These are phyloP conservation scores for Pseudogymnoascus verrucosus DNA, from an alignment of 2,329 filamentous ascomycete genomes.

Conservation along the genomic window DNA sequence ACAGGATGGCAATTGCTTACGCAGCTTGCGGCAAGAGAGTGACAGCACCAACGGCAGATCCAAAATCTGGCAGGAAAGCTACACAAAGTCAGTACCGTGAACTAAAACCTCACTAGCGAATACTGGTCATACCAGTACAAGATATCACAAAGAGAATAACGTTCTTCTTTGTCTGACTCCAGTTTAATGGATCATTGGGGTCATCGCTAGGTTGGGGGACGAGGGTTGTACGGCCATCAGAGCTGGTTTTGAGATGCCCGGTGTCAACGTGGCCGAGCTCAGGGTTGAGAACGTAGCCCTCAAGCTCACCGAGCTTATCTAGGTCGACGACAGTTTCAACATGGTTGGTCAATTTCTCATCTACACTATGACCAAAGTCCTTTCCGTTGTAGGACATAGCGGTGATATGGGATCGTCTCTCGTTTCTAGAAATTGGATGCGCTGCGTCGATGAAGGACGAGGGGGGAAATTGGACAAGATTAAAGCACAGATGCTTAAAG, in stretches of 20 bases:
- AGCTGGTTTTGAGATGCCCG: constrained; percentile 45
- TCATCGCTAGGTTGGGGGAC: constrained; percentile 36
- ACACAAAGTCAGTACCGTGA: neutral
- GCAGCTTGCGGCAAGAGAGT: neutral
- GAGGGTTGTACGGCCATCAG: constrained; percentile 32
- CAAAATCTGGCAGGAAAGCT: constrained; percentile 13
- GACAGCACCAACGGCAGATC: constrained; percentile 8
- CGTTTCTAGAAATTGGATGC: neutral
- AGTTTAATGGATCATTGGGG: constrained; percentile 40
- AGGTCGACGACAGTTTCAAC: constrained; percentile 6
- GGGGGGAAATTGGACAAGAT: neutral
- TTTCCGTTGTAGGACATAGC: neutral
- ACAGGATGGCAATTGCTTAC: constrained; percentile 22
- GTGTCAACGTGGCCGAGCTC: neutral
- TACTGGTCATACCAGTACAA: constrained; percentile 15
- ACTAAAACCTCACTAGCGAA: neutral
- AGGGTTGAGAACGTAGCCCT: constrained; percentile 12
- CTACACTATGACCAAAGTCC: neutral
- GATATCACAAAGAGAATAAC: constrained; percentile 41
- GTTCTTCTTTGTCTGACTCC: constrained; percentile 39
- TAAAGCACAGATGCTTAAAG: neutral
- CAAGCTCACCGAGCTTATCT: constrained; percentile 10
- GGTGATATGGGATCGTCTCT: neutral
- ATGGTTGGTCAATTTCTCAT: neutral
- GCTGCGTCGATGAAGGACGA: neutral